Percentiles rank a stretch among this genome's conserved stretches.
Evolutionary conservation across 2,329 filamentous ascomycete genomes (phyloP).

Genomic region (Venturia effusa): DNA sequence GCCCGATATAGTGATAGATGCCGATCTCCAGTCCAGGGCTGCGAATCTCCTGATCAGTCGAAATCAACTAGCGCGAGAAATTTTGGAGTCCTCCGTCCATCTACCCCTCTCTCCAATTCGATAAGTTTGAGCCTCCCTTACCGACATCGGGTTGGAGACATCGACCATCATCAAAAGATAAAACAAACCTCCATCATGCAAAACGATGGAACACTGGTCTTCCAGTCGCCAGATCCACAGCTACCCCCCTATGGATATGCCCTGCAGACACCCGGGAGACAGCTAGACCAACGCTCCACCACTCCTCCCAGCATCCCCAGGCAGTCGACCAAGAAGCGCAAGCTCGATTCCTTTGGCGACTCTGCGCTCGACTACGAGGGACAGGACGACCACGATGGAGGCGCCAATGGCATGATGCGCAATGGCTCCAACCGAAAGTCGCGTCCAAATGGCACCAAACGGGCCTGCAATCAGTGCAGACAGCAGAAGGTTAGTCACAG

Average conservation of each 20-base stretch:
- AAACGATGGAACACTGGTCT: not conserved
- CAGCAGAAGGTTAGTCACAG: conserved; percentile 62
- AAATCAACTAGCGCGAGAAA: not conserved
- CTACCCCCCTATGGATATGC: conserved; percentile 7
- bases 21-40: not conserved
- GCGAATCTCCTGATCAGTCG: not conserved
- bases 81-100: not conserved
- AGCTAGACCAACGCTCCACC: not conserved
- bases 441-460: conserved; percentile 35
- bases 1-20: not conserved
- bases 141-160: not conserved
- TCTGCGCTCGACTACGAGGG: not conserved
- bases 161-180: not conserved
- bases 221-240: conserved; percentile 6
- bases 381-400: conserved; percentile 5
- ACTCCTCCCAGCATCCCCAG: conserved; percentile 8
- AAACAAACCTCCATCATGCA: not conserved
- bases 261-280: not conserved
- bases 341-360: not conserved
- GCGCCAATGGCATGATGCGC: not conserved
- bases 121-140: not conserved
- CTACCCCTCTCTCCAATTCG: not conserved
- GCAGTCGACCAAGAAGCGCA: not conserved
- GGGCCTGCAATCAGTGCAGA: conserved; percentile 74
- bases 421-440: conserved; percentile 12